Conservation (phyloP, 169 alveolate species). For the Cryptosporidium muris region DNA sequence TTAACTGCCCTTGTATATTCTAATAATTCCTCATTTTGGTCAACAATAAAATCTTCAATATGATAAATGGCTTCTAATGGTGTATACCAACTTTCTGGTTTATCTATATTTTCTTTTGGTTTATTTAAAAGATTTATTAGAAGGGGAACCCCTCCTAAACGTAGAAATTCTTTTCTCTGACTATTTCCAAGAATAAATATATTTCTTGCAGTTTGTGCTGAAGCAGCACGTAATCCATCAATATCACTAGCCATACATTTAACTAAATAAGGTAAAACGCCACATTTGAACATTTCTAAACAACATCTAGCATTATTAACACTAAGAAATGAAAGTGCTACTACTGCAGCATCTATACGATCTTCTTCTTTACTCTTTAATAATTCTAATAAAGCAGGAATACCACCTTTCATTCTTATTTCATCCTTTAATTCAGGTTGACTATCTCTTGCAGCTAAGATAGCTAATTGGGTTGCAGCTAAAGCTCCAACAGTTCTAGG, state of each 20-base stretch:
- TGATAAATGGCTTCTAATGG: slow-evolving; percentile 90
- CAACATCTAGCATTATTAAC: slow-evolving; percentile 86
- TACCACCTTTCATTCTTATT: slow-evolving; percentile 83
- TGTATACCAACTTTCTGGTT: slow-evolving; percentile 79
- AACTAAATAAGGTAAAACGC: slow-evolving; percentile 85
- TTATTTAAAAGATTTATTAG: slow-evolving; percentile 76
- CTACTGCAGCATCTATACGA: slow-evolving; percentile 89
- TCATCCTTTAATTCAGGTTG: slow-evolving; percentile 84
- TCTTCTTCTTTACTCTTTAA: slow-evolving; percentile 84
- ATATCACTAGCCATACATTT: slow-evolving; percentile 85
- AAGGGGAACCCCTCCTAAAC: slow-evolving; percentile 84
- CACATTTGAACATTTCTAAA: slow-evolving; percentile 85
- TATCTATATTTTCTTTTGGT: slow-evolving; percentile 77
- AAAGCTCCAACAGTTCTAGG: slow-evolving; percentile 95
- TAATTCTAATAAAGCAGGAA: slow-evolving; percentile 81
- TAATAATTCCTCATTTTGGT: slow-evolving; percentile 82
- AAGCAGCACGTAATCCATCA: slow-evolving; percentile 90
- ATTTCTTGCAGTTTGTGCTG: slow-evolving; percentile 90
- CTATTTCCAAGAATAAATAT: slow-evolving; percentile 85
- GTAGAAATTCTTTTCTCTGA: slow-evolving; percentile 85
- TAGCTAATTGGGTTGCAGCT: slow-evolving; percentile 94
- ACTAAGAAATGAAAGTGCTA: slow-evolving; percentile 89
- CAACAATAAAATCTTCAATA: slow-evolving; percentile 86
- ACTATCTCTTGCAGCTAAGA: slow-evolving; percentile 84
- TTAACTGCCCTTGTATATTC: slow-evolving; percentile 81